Evolutionary conservation across 139 green algal species (phyloP).

Genomic region (Trebouxia sp.): DNA sequence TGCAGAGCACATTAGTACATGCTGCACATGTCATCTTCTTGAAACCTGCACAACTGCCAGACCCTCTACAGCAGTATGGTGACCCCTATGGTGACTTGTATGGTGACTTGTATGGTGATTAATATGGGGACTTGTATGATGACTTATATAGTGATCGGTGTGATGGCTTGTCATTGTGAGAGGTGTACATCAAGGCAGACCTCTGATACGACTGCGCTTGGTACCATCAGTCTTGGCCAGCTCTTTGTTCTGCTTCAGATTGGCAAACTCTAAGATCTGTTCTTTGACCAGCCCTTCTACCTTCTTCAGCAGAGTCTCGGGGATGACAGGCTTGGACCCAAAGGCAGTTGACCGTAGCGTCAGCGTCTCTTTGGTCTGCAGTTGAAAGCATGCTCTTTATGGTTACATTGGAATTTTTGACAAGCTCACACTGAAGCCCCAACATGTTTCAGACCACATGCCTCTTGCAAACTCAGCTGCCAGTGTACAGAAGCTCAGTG

Average conservation of each 20-base stretch:
- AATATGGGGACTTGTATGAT: no score
- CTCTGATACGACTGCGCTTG: conserved; percentile 80
- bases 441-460: no score
- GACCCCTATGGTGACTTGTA: no score
- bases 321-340: conserved; percentile 93
- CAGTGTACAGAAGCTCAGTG: no score
- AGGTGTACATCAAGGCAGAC: no score
- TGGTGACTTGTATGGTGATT: no score
- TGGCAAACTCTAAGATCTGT: conserved; percentile 85
- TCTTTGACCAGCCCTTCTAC: conserved; percentile 86
- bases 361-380: conserved; percentile 97
- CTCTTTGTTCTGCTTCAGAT: conserved; percentile 93
- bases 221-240: conserved; percentile 97
- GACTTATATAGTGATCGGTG: not conserved
- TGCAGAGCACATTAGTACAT: not conserved
- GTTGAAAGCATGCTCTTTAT: not conserved
- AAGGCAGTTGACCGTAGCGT: conserved; percentile 86
- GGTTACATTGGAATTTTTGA: no score
- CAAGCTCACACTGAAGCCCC: no score
- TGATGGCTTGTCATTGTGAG: no score
- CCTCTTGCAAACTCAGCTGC: no score
- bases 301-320: conserved; percentile 90
- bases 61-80: no score
- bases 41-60: not conserved
- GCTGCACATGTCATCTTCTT: no score